Percentiles rank a stretch among this genome's conserved stretches.
Evolutionary conservation across 164 flowering plant species (phyloP).

Genomic region (Hamamelis virginiana): DNA sequence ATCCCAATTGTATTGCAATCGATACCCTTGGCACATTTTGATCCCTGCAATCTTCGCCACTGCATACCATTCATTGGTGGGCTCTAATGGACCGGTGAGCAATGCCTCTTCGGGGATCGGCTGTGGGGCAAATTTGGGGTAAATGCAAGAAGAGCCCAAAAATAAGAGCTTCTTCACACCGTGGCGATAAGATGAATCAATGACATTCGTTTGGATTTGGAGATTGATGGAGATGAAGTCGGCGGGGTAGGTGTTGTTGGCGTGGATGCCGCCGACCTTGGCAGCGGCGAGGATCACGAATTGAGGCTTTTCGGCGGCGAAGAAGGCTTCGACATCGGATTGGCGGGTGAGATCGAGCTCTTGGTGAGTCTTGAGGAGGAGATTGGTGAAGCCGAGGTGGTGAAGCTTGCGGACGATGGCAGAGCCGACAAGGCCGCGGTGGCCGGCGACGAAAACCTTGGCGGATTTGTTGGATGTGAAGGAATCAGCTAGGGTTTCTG

Average conservation of each 20-base stretch:
- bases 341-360: constrained; percentile 87
- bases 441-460: constrained; percentile 86
- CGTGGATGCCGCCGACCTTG: constrained; percentile 96
- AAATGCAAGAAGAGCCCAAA: constrained; percentile 89
- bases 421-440: constrained; percentile 85
- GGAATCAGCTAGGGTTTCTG: constrained; percentile 4
- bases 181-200: constrained; percentile 55
- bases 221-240: constrained; percentile 85
- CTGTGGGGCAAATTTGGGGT: constrained; percentile 89
- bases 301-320: constrained; percentile 58
- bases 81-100: constrained; percentile 83
- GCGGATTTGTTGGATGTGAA: constrained; percentile 58
- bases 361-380: constrained; percentile 65
- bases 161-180: constrained; percentile 74
- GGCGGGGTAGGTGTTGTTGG: constrained; percentile 89
- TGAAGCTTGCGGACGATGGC: constrained; percentile 74
- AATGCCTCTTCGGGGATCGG: constrained; percentile 78
- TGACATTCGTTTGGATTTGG: constrained; percentile 90
- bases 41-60: constrained; percentile 91
- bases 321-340: constrained; percentile 76
- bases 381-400: constrained; percentile 56
- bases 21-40: constrained; percentile 84
- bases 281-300: constrained; percentile 88
- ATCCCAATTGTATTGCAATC: constrained; percentile 65
- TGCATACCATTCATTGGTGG: constrained; percentile 94